These are phyloP conservation scores for Daedalea quercina DNA, from an alignment of 768 basidiomycete genomes.

Conservation along the genomic window DNA sequence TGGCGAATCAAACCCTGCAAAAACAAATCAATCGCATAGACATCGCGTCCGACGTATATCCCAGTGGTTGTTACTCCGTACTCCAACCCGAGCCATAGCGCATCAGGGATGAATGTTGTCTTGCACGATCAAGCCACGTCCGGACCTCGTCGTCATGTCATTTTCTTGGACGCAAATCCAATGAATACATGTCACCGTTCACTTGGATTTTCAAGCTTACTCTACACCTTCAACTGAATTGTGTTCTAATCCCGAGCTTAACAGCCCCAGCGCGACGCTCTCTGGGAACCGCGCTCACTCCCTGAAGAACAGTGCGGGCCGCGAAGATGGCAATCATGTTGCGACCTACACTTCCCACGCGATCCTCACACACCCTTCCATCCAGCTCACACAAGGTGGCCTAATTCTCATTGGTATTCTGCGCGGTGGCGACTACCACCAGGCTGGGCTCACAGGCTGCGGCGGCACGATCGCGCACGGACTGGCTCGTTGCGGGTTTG, in stretches of 20 bases:
- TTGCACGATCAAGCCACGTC: too few relatives aligned
- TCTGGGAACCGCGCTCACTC: constrained; percentile 66
- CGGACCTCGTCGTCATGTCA: too few relatives aligned
- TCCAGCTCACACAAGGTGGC: constrained; percentile 53
- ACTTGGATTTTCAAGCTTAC: too few relatives aligned
- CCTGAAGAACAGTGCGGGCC: constrained; percentile 56
- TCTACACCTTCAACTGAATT: not conserved
- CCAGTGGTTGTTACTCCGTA: too few relatives aligned
- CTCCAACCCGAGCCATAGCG: too few relatives aligned
- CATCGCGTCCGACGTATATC: too few relatives aligned
- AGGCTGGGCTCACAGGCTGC: constrained; percentile 59
- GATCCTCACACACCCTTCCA: constrained; percentile 38
- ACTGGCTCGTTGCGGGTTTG: constrained; percentile 77
- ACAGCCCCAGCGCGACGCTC: constrained; percentile 63
- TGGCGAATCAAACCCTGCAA: too few relatives aligned
- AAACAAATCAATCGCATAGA: too few relatives aligned
- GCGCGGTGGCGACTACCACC: constrained; percentile 88
- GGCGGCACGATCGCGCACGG: constrained; percentile 69
- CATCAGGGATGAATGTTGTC: too few relatives aligned
- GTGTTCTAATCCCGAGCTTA: not conserved
- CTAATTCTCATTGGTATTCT: constrained; percentile 79
- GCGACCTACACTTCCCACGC: constrained; percentile 31
- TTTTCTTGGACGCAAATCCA: too few relatives aligned
- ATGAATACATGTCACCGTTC: too few relatives aligned
- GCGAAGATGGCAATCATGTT: constrained; percentile 67